A percentile compares a stretch with the other conserved stretches of the same genome.
Evolutionary conservation across 768 basidiomycete genomes (phyloP).

Genomic region (Polyporus arcularius): DNA sequence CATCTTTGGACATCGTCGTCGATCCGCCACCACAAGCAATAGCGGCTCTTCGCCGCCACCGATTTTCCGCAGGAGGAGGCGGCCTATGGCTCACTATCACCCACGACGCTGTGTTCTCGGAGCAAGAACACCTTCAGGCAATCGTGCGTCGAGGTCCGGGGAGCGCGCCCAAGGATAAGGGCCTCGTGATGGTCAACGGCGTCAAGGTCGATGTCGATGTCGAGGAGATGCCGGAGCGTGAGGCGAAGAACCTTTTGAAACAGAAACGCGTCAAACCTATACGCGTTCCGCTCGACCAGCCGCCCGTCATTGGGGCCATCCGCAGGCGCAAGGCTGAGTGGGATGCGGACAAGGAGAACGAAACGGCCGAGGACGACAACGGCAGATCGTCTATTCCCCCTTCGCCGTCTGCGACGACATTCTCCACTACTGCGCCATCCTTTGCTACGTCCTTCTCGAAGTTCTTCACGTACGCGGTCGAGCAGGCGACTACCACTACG

Average conservation of each 20-base stretch:
- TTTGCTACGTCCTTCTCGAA: conserved; percentile 69
- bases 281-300: conserved; percentile 92
- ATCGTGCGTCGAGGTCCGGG: conserved; percentile 74
- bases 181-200: conserved; percentile 87
- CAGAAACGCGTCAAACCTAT: conserved; percentile 85
- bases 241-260: conserved; percentile 80
- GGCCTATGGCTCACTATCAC: conserved; percentile 93
- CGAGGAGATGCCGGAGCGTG: conserved; percentile 84
- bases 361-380: conserved; percentile 5
- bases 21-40: conserved; percentile 90
- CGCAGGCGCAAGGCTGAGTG: conserved; percentile 72
- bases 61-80: conserved; percentile 83
- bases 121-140: conserved; percentile 72
- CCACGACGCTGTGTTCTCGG: conserved; percentile 78
- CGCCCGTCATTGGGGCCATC: conserved; percentile 75
- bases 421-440: conserved; percentile 58
- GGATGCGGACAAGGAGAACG: conserved; percentile 51
- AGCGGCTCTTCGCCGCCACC: conserved; percentile 82
- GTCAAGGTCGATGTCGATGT: conserved; percentile 81
- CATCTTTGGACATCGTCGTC: conserved; percentile 82
- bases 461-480: conserved; percentile 75
- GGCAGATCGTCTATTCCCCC: conserved; percentile 7
- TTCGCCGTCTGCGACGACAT: conserved; percentile 33
- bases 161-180: conserved; percentile 68
- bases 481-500: conserved; percentile 71